Base-by-base conservation (phyloP, 768 basidiomycete genomes). In the Phanerodontia chrysosporium region DNA sequence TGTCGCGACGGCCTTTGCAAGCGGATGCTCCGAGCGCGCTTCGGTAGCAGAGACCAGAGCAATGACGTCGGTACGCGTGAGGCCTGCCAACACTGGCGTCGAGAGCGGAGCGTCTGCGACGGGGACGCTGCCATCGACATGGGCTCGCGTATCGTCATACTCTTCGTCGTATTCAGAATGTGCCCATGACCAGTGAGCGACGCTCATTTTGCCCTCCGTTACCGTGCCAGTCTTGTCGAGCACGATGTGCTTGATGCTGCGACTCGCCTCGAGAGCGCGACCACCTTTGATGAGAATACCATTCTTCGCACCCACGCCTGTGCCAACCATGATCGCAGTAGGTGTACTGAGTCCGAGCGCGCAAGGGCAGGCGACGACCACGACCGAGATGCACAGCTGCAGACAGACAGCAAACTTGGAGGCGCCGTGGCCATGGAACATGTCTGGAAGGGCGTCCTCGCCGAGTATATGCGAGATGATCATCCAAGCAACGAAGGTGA, bases 311-410 rank as follows among this genome's bases (percentile, higher is more conserved):
- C 97, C 97, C 58, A 98, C 86, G 0, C 97, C 97, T 0, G 96
- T 98, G 18, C 97, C 97, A 30, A 98, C 97, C 97, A 98, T 98
- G 74, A 98, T 94, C 1, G 96, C 97, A 0, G 97, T 98, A 0
- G 97, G 97, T 0, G 96, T 98, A 57, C 92, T 92, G 59, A 98
- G 80, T 4, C 96, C 97, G 32, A 99, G 82, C 0, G 97, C 96
- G 70, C 97, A 99, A 0, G 97, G 97, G 72, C 97, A 99, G 22
- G 97, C 96, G 53, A 99, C 95, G 51, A 99, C 97, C 59, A 99
- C 83, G 62, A 98, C 97, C 42, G 92, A 95, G 69, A 98, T 99
- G 72, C 96, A 98, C 67, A 99, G 86, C 76, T 96, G 94, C 49
- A 99, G 78, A 70, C 95, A 98, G 14, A 96, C 89, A 7, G 92